Conservation (phyloP, 306 rosid species). For the Adenanthera pavonina region DNA sequence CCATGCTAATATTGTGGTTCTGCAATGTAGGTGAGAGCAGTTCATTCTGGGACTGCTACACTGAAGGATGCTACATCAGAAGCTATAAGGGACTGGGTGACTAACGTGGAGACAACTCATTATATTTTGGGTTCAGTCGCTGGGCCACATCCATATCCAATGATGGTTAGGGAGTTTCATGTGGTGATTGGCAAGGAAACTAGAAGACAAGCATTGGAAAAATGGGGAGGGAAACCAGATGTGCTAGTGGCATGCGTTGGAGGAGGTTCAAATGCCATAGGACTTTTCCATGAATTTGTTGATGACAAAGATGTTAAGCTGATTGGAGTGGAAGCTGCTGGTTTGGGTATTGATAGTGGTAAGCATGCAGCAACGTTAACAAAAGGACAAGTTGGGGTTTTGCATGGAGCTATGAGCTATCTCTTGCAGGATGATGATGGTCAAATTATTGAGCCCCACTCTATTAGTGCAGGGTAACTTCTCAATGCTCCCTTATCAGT, state of each 20-base stretch:
- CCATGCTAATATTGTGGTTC: conserved; percentile 18
- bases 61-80: conserved; percentile 95
- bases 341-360: conserved; percentile 85
- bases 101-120: conserved; percentile 94
- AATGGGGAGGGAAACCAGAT: conserved; percentile 96
- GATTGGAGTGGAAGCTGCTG: conserved; percentile 96
- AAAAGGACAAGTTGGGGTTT: conserved; percentile 89
- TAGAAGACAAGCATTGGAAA: conserved; percentile 85
- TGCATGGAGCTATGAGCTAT: conserved; percentile 98
- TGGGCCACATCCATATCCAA: conserved; percentile 95
- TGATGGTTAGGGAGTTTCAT: conserved; percentile 97
- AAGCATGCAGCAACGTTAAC: conserved; percentile 95
- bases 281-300: conserved; percentile 89
- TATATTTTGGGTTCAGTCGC: conserved; percentile 95
- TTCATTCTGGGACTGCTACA: conserved; percentile 91
- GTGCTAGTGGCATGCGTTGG: conserved; percentile 94
- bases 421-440: conserved; percentile 96
- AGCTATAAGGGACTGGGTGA: conserved; percentile 98
- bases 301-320: conserved; percentile 73
- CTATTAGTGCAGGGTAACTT: conserved; percentile 93
- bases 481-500: conserved; percentile 2
- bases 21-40: conserved; percentile 70
- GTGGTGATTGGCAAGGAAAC: conserved; percentile 94
- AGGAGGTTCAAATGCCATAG: conserved; percentile 97
- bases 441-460: conserved; percentile 91